Percentiles rank a stretch among this genome's conserved stretches.
phyloP scores from a whole-genome alignment of 164 flowering plant genomes.

The Berberis thunbergii region DNA sequence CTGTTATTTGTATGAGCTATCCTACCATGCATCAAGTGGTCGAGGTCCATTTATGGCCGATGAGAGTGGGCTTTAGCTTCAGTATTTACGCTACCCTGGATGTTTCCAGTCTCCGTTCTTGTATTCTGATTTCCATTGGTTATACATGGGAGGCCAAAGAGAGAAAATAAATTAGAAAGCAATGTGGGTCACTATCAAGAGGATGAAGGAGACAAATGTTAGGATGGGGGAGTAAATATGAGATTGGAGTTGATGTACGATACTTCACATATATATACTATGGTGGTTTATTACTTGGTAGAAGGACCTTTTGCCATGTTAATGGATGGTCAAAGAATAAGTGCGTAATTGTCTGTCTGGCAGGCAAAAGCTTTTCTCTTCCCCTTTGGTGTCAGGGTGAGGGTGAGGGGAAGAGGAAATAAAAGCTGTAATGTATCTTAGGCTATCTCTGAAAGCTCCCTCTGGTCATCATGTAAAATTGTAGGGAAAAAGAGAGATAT shows the following conservation, averaged over 20 bases:
- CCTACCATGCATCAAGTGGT: no score
- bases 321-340: constrained; percentile 15
- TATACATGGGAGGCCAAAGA: constrained; percentile 4
- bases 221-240: constrained; percentile 10
- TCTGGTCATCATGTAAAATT: constrained; percentile 27
- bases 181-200: constrained; percentile 23
- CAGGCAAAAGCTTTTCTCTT: constrained; percentile 5
- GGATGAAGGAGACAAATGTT: constrained; percentile 10
- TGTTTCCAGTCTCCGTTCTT: no score
- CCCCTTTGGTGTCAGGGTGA: constrained; percentile 30
- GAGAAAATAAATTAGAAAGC: constrained; percentile 17
- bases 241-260: background rate
- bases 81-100: no score
- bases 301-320: background rate
- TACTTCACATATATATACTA: background rate
- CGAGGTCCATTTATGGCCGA: no score
- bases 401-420: constrained; percentile 9
- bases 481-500: background rate
- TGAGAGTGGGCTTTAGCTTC: no score
- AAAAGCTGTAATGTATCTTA: constrained; percentile 16
- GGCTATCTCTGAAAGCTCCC: constrained; percentile 23
- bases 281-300: constrained; percentile 3
- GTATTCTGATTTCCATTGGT: background rate
- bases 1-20: no score
- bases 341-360: constrained; percentile 5